Evolutionary conservation across 2,329 filamentous ascomycete genomes (phyloP).

Genomic region (Trichoderma koningiopsis): DNA sequence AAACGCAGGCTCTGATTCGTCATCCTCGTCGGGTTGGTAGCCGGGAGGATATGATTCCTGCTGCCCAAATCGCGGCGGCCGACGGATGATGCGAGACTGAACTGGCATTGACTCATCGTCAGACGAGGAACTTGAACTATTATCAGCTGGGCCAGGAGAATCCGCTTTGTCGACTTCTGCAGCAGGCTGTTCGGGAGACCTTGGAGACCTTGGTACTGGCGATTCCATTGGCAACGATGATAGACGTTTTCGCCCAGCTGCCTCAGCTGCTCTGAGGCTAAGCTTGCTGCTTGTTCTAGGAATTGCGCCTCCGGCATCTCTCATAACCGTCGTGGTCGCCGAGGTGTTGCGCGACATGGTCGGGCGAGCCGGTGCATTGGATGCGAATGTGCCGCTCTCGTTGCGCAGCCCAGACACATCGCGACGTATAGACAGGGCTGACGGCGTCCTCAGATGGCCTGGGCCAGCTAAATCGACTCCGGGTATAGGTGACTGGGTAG

Average conservation of each 20-base stretch:
- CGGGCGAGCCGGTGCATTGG: conserved; percentile 48
- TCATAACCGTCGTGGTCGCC: conserved; percentile 47
- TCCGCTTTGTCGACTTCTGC: conserved; percentile 32
- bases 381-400: conserved; percentile 49
- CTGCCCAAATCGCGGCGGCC: conserved; percentile 55
- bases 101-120: conserved; percentile 55
- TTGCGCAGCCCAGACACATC: conserved; percentile 57
- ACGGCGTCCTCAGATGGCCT: conserved; percentile 49
- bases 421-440: conserved; percentile 58
- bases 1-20: conserved; percentile 60
- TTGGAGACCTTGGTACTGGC: conserved; percentile 29
- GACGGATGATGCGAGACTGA: conserved; percentile 62
- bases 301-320: conserved; percentile 41
- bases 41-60: conserved; percentile 38
- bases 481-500: conserved; percentile 59
- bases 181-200: conserved; percentile 31
- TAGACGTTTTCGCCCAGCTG: conserved; percentile 42
- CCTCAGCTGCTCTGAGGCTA: conserved; percentile 35
- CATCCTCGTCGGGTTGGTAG: conserved; percentile 56
- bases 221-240: conserved; percentile 49
- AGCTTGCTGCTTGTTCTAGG: conserved; percentile 33
- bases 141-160: conserved; percentile 43
- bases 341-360: conserved; percentile 53
- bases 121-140: conserved; percentile 46
- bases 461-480: conserved; percentile 48